Percentiles rank a stretch among this genome's conserved stretches.
phyloP scores from a whole-genome alignment of 177 flowering plant species.

The Telopea speciosissima region DNA sequence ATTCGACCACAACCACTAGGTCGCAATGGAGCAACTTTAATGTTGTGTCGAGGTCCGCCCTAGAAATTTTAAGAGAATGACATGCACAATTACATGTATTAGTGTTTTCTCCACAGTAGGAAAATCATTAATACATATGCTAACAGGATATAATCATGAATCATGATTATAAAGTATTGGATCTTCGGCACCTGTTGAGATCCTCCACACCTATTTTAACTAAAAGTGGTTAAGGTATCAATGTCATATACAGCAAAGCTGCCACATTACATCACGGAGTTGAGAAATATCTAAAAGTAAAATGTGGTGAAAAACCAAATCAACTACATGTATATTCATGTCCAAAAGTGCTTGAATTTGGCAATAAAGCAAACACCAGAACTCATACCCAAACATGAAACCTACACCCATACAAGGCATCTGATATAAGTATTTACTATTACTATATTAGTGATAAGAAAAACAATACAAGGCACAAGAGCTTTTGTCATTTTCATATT shows the following conservation, averaged over 20 bases:
- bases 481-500: background rate
- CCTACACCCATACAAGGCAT: background rate
- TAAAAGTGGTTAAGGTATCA: background rate
- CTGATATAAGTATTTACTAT: background rate
- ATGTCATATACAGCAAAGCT: background rate
- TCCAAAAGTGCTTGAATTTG: background rate
- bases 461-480: background rate
- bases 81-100: background rate
- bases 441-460: background rate
- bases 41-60: no score
- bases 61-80: background rate
- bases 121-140: background rate
- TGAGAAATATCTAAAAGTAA: background rate
- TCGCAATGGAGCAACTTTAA: no score
- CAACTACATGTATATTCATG: background rate
- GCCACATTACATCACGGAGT: background rate
- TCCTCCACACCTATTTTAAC: background rate
- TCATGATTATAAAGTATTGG: background rate
- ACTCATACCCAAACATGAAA: background rate
- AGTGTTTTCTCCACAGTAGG: background rate
- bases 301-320: background rate
- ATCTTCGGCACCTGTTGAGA: background rate
- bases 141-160: background rate
- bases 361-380: background rate
- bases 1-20: no score